Base-by-base conservation (phyloP, 805 yeast genomes). In the Saturnispora hagleri region DNA sequence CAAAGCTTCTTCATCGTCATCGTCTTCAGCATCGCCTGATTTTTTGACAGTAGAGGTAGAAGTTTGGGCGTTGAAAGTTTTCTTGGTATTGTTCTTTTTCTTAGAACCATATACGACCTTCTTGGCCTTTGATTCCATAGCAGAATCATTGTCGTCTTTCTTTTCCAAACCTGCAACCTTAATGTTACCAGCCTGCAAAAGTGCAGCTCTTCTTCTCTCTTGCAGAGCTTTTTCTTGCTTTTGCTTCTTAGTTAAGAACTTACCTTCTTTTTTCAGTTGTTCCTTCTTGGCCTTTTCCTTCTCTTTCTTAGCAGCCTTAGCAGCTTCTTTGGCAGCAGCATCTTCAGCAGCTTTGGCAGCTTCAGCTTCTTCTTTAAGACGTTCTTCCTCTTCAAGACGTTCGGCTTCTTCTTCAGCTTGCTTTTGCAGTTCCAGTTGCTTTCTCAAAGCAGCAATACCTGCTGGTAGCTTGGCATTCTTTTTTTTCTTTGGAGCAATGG, bases 191-290 rank as follows among this genome's bases (percentile, higher is more conserved):
- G 89, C 72, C 53, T 83, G 83, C 58, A 91, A 75, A 55, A 91
- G 74, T 62, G 84, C 89, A 58, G 86, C 86, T 68, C 95, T 86
- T 73, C 98, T 89, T 66, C 86, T 86, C 65, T 91, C 97, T 62
- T 83, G 79, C 41, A 82, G 69, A 50, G 82, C 87, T 72, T 87
- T 86, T 67, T 89, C 96, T 69, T 89, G 96, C 71, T 86, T 89
- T 75, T 93, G 99, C 66, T 90, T 91, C 74, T 88, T 93, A 54
- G 97, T 86, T 65, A 93, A 72, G 51, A 84, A 81, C 66, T 93
- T 93, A 64, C 99, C 99, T 71, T 91, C 97, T 35, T 97, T 93
- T 71, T 87, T 88, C 67, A 93, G 80, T 71, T 88, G 91, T 62
- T 93, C 99, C 59, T 80, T 84, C 75, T 86, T 89, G 54, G 78